phyloP scores from a whole-genome alignment of 176 grass and related monocot genomes.

The Carex pumila region DNA sequence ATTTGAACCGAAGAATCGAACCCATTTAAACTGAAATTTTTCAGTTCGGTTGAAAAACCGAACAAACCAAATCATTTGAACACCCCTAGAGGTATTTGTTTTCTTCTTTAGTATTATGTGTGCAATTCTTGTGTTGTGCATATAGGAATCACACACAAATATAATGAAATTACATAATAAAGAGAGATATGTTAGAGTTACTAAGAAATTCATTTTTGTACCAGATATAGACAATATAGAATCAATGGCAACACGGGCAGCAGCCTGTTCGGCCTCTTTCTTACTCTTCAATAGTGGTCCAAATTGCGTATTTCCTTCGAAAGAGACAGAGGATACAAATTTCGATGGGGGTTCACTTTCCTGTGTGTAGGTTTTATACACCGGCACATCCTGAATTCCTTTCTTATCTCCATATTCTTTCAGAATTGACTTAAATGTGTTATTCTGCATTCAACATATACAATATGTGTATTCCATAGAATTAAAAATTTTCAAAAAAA shows the following conservation, averaged over 20 bases:
- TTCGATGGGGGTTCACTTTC: background rate
- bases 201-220: constrained; percentile 7
- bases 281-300: constrained; percentile 42
- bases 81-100: no score
- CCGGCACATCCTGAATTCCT: constrained; percentile 11
- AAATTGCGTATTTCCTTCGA: constrained; percentile 35
- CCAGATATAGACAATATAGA: constrained; percentile 74
- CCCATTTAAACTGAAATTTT: background rate
- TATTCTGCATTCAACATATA: background rate
- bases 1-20: no score
- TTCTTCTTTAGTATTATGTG: no score
- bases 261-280: constrained; percentile 59
- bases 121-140: no score
- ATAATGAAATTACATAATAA: no score
- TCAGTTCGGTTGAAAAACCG: no score
- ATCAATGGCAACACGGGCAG: constrained; percentile 37
- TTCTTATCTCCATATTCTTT: constrained; percentile 49
- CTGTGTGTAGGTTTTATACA: constrained; percentile 21
- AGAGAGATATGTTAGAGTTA: background rate
- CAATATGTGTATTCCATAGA: background rate
- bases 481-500: background rate
- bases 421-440: constrained; percentile 57
- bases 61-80: no score
- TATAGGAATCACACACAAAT: no score
- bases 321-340: constrained; percentile 39